phyloP scores from a whole-genome alignment of 1,139 yeast species.

The Zhuliangozyma blackwelliae region DNA sequence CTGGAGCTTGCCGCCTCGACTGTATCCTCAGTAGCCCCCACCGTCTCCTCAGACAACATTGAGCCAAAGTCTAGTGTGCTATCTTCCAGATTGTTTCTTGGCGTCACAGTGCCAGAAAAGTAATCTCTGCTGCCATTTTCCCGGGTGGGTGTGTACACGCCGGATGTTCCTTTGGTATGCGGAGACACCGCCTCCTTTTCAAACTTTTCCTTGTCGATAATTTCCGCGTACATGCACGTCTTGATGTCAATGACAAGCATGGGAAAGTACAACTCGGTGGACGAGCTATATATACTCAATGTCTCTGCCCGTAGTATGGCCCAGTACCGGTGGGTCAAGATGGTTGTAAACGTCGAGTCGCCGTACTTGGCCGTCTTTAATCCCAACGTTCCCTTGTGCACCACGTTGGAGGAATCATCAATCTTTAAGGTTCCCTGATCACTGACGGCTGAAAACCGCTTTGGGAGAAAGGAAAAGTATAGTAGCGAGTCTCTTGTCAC shows the following conservation, averaged over 20 bases:
- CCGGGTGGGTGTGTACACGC: constrained; percentile 1
- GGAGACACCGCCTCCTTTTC: constrained; percentile 11
- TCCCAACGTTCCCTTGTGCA: constrained; percentile 47
- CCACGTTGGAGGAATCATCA: constrained; percentile 29
- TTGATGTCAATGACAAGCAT: constrained; percentile 67
- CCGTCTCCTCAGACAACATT: constrained; percentile 23
- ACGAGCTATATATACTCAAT: constrained; percentile 60
- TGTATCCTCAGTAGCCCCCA: constrained; percentile 21
- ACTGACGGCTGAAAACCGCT: constrained; percentile 16
- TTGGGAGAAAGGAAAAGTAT: constrained; percentile 82
- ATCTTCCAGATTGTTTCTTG: constrained; percentile 12
- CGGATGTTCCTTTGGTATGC: constrained; percentile 1
- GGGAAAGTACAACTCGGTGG: constrained; percentile 84
- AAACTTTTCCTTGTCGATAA: constrained; percentile 28
- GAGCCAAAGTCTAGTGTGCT: constrained; percentile 12
- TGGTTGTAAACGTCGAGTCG: constrained; percentile 33
- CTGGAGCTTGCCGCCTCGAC: constrained; percentile 26
- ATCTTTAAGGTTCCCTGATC: constrained; percentile 4
- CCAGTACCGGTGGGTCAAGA: constrained; percentile 55
- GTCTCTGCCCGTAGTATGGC: constrained; percentile 70
- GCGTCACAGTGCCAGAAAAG: constrained; percentile 11
- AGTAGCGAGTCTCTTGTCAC: constrained; percentile 61
- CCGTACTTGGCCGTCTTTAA: constrained; percentile 46
- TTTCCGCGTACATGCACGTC: constrained; percentile 58
- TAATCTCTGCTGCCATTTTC: constrained; percentile 1